A percentile compares a stretch with the other conserved stretches of the same genome.
Evolutionary conservation across 805 yeast species (phyloP).

Genomic region (Priceomyces castillae): DNA sequence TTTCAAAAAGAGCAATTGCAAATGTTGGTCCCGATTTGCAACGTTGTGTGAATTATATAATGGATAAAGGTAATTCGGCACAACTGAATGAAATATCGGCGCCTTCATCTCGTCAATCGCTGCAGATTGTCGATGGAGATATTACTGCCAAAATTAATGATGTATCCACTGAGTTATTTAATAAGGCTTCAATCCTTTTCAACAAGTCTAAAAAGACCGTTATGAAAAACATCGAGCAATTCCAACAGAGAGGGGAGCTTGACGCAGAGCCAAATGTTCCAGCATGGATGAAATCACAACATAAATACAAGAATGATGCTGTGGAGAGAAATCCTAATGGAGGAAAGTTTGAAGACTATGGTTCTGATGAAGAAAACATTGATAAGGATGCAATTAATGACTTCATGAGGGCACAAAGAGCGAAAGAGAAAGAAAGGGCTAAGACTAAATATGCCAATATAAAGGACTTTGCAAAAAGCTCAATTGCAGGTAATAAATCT

Average conservation of each 20-base stretch:
- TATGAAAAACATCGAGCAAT: conserved; percentile 59
- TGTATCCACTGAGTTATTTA: conserved; percentile 52
- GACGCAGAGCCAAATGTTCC: conserved; percentile 34
- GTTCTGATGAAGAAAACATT: conserved; percentile 47
- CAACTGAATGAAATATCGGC: conserved; percentile 3
- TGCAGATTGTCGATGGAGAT: conserved; percentile 11
- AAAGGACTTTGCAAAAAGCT: conserved; percentile 13
- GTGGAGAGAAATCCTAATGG: conserved; percentile 29
- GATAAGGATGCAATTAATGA: conserved; percentile 40
- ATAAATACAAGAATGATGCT: conserved; percentile 43
- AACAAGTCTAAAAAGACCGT: conserved; percentile 59
- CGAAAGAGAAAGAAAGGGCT: conserved; percentile 35
- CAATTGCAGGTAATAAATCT: conserved; percentile 7
- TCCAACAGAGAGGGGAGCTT: conserved; percentile 30
- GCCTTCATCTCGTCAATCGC: conserved; percentile 1
- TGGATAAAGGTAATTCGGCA: conserved; percentile 28
- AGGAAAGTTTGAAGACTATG: conserved; percentile 42
- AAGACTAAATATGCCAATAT: conserved; percentile 21
- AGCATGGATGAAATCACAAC: conserved; percentile 71
- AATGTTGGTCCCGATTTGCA: conserved; percentile 59
- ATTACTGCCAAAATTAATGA: conserved; percentile 43
- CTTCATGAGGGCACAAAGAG: conserved; percentile 35
- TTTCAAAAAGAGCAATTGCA: conserved; percentile 58
- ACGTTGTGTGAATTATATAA: conserved; percentile 62
- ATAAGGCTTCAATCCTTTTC: conserved; percentile 58